Evolutionary conservation across 139 green algal species (phyloP).

Genomic region (Closterium sp.): DNA sequence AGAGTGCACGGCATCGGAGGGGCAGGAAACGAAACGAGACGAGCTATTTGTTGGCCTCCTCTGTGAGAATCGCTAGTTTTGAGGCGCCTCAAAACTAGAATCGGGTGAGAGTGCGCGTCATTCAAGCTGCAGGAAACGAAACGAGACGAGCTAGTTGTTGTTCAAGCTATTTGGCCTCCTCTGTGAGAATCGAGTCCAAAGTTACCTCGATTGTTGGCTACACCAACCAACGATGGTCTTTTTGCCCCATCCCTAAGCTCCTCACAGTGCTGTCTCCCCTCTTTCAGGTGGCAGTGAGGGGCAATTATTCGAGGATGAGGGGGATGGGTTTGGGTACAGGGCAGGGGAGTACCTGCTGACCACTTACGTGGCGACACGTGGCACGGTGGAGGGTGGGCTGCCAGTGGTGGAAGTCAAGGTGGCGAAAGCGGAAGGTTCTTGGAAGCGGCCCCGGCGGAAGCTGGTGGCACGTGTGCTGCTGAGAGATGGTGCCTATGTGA

Average conservation of each 20-base stretch:
- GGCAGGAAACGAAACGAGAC: too few species aligned
- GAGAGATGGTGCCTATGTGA: constrained; percentile 15
- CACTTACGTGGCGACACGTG: constrained; percentile 14
- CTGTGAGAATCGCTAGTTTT: too few species aligned
- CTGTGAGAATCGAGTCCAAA: too few species aligned
- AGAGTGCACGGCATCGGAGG: not conserved
- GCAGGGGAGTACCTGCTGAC: constrained; percentile 30
- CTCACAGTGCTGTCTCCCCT: too few species aligned
- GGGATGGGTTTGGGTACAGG: constrained; percentile 38
- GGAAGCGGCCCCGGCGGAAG: not conserved
- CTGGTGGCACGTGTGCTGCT: constrained; percentile 13
- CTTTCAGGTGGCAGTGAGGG: constrained; percentile 13
- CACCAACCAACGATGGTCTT: too few species aligned
- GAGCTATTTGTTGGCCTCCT: not conserved
- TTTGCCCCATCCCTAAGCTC: too few species aligned
- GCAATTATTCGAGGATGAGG: constrained; percentile 34
- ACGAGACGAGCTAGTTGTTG: not conserved
- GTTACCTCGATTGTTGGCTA: too few species aligned
- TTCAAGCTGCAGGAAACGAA: too few species aligned
- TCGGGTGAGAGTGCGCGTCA: too few species aligned
- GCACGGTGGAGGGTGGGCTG: not conserved
- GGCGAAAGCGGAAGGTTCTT: not conserved
- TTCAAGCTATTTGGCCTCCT: too few species aligned
- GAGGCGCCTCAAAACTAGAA: too few species aligned
- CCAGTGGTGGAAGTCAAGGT: constrained; percentile 6